Evolutionary conservation across 257 asterid species (phyloP).

Genomic region (Rehmannia glutinosa): DNA sequence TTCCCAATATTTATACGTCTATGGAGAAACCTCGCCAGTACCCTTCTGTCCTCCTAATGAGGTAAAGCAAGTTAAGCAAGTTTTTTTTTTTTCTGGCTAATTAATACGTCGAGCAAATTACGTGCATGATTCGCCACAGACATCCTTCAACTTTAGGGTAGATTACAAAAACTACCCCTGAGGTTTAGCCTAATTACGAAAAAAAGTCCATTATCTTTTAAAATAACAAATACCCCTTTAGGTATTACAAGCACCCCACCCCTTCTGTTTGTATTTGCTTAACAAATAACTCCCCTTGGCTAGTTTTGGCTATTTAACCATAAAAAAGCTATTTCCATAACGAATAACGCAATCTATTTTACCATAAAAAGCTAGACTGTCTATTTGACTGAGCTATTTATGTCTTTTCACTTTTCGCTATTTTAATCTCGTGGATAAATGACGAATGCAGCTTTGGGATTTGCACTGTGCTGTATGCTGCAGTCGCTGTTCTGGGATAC

Average conservation of each 20-base stretch:
- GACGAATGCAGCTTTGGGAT: constrained; percentile 60
- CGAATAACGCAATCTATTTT: too few species aligned
- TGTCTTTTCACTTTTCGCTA: background rate
- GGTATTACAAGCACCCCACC: too few species aligned
- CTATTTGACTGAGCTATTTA: background rate
- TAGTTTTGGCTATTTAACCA: too few species aligned
- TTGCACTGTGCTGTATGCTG: constrained; percentile 71
- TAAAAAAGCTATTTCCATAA: too few species aligned
- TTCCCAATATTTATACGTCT: constrained; percentile 89
- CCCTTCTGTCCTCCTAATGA: constrained; percentile 67
- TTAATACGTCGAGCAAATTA: too few species aligned
- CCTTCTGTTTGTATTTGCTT: background rate
- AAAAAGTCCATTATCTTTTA: background rate
- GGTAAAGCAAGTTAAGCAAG: constrained; percentile 47
- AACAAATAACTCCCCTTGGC: too few species aligned
- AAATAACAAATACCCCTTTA: background rate
- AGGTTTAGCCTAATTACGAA: background rate
- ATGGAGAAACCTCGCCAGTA: constrained; percentile 76
- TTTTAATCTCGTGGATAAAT: background rate
- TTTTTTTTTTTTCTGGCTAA: too few species aligned
- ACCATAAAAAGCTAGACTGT: background rate
- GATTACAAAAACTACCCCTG: background rate
- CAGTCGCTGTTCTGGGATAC: constrained; percentile 83
- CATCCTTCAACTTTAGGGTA: too few species aligned
- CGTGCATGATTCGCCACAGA: too few species aligned